Evolutionary conservation across 1,284 basidiomycete species (phyloP).

Genomic region (Phlebopus sp.): DNA sequence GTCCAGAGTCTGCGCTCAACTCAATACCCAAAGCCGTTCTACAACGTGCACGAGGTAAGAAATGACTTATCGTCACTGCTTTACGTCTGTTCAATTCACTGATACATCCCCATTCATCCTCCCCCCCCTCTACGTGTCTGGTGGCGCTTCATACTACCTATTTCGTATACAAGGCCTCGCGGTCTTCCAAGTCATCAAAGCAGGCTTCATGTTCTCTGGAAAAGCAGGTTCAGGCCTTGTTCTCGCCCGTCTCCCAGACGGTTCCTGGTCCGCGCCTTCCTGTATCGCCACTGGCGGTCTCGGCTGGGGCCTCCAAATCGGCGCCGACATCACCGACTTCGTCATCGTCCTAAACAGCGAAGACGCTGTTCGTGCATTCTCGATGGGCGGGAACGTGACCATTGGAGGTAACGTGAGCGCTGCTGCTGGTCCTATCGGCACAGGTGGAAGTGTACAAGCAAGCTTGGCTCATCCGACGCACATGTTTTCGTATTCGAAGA

Average conservation of each 20-base stretch:
- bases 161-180: constrained; percentile 69
- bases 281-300: constrained; percentile 97
- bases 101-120: background rate
- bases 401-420: constrained; percentile 88
- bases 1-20: constrained; percentile 91
- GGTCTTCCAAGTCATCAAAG: constrained; percentile 92
- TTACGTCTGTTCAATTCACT: too few relatives aligned
- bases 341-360: constrained; percentile 96
- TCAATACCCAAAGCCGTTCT: constrained; percentile 94
- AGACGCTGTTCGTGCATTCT: constrained; percentile 94
- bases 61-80: background rate
- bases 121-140: constrained; percentile 4
- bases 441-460: constrained; percentile 88
- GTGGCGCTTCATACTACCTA: background rate
- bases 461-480: constrained; percentile 90
- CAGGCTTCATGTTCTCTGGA: constrained; percentile 95
- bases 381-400: constrained; percentile 93
- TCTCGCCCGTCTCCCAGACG: constrained; percentile 91
- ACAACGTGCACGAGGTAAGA: constrained; percentile 80
- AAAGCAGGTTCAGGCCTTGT: constrained; percentile 95
- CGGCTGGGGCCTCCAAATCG: constrained; percentile 95
- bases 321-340: constrained; percentile 85
- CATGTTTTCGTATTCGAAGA: constrained; percentile 97
- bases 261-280: constrained; percentile 95
- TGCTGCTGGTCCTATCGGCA: constrained; percentile 90